Percentiles rank a stretch among this genome's conserved stretches.
Conservation (phyloP, 148 eudicot species). For the Amaranthus hypochondriacus region DNA sequence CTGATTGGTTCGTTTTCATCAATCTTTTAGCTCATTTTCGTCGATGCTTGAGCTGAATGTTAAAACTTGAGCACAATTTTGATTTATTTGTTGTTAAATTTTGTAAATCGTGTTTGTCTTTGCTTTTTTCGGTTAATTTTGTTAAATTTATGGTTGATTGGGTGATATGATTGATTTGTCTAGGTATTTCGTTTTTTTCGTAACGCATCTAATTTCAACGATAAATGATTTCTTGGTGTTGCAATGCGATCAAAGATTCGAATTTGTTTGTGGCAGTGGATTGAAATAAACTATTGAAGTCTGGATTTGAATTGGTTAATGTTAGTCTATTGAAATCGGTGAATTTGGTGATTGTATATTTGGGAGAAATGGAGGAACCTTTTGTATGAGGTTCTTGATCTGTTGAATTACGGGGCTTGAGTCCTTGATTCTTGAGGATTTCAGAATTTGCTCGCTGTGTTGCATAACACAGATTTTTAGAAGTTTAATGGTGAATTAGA, state of each 20-base stretch:
- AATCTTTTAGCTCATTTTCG: conserved; percentile 1
- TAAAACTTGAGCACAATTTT: not conserved
- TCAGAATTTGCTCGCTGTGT: not conserved
- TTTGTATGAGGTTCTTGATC: conserved; percentile 6
- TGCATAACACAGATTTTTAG: not conserved
- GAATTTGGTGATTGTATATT: not conserved
- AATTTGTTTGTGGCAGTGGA: not conserved
- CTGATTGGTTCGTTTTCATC: not conserved
- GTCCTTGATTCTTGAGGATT: not conserved
- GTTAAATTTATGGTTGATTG: not conserved
- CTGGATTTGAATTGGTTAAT: not conserved
- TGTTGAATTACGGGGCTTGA: not conserved
- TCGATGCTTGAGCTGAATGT: no score
- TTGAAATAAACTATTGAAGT: conserved; percentile 1
- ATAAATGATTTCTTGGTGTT: not conserved
- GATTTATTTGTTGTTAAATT: conserved; percentile 2
- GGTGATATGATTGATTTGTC: conserved; percentile 9
- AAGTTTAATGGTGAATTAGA: not conserved
- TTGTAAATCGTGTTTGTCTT: not conserved
- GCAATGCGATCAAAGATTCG: conserved; percentile 9
- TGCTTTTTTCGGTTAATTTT: not conserved
- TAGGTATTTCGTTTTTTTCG: conserved; percentile 12
- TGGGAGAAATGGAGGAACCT: not conserved
- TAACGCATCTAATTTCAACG: not conserved
- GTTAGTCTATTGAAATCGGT: not conserved